These are phyloP conservation scores for Castanea crenata DNA, from an alignment of 306 rosid species.

Conservation along the genomic window DNA sequence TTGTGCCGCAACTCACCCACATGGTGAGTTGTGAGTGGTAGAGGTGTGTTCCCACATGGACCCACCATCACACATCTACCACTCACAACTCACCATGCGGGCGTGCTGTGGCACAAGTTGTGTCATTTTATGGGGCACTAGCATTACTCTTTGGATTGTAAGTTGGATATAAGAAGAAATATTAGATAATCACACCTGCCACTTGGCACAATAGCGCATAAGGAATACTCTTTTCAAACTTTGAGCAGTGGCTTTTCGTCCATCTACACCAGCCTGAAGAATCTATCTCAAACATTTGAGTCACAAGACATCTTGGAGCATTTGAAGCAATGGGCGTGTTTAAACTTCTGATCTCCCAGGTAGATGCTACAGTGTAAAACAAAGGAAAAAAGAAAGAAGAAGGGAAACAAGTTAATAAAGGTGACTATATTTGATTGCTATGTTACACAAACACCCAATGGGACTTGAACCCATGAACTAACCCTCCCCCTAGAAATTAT, in stretches of 20 bases:
- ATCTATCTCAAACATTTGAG: conserved; percentile 85
- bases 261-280: conserved; percentile 69
- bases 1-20: too few relatives aligned
- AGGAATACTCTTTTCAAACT: conserved; percentile 85
- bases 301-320: conserved; percentile 65
- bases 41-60: too few relatives aligned
- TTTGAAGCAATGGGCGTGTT: conserved; percentile 67
- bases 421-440: not conserved
- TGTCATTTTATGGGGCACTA: too few relatives aligned
- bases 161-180: conserved; percentile 8
- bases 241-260: conserved; percentile 65
- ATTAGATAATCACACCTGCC: conserved; percentile 58
- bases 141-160: not conserved
- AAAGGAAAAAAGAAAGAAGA: conserved; percentile 3
- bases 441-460: too few relatives aligned
- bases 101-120: too few relatives aligned
- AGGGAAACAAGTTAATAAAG: not conserved
- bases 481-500: too few relatives aligned
- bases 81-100: too few relatives aligned
- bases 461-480: too few relatives aligned
- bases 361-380: conserved; percentile 60
- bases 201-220: conserved; percentile 90
- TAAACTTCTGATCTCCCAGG: conserved; percentile 84
- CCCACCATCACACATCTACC: too few relatives aligned
- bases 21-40: too few relatives aligned